These are phyloP conservation scores for Macrocystidia cucumis DNA, from an alignment of 1,284 basidiomycete species.

Conservation along the genomic window DNA sequence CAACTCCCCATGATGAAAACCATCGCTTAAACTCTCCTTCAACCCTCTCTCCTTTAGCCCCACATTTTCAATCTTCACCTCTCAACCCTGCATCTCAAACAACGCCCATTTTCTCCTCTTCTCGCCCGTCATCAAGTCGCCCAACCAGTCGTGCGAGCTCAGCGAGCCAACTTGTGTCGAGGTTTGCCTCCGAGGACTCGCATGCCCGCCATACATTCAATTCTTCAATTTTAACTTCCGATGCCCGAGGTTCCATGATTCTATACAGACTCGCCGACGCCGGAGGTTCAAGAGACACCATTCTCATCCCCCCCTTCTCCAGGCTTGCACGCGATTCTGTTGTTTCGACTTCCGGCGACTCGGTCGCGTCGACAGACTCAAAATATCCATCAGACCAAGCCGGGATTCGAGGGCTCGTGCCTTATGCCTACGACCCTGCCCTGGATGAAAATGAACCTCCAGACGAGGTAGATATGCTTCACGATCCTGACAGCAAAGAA, in stretches of 20 bases:
- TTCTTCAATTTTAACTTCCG: slow-evolving; percentile 10
- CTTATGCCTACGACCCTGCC: slow-evolving; percentile 62
- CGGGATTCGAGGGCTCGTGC: slow-evolving; percentile 40
- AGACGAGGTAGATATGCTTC: slow-evolving; percentile 59
- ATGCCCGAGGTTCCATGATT: slow-evolving; percentile 48
- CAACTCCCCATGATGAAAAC: no score
- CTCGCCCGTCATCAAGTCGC: no score
- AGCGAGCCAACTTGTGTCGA: no score
- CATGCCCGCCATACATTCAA: no score
- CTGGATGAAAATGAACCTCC: slow-evolving; percentile 47
- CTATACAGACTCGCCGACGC: slow-evolving; percentile 52
- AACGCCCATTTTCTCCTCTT: no score
- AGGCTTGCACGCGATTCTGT: slow-evolving; percentile 21
- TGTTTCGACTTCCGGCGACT: slow-evolving; percentile 29
- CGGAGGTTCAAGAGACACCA: slow-evolving; percentile 3
- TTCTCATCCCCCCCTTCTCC: slow-evolving; percentile 14
- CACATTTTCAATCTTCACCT: no score
- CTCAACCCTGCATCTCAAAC: no score
- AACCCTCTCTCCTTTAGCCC: no score
- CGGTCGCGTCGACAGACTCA: slow-evolving; percentile 49
- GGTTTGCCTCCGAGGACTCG: no score
- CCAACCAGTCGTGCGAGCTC: no score
- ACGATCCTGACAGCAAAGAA: slow-evolving; percentile 42
- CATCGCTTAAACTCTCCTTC: no score
- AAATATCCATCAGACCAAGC: slow-evolving; percentile 49